phyloP scores from a whole-genome alignment of 2,329 filamentous ascomycete species.

The Aspergillus sp. region DNA sequence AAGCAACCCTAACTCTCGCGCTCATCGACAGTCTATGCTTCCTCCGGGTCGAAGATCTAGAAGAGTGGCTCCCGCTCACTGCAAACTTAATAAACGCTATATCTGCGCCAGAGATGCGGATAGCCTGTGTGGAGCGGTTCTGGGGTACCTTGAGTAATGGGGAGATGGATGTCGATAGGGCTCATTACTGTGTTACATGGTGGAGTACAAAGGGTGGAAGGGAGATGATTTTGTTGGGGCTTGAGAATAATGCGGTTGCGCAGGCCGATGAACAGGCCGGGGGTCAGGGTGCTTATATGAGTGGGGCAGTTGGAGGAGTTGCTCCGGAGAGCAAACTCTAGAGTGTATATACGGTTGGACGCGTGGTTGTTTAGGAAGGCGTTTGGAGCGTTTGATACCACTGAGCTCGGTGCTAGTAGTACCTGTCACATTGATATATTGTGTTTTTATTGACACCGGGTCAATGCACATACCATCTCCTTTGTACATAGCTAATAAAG shows the following conservation, averaged over 20 bases:
- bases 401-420: neutral
- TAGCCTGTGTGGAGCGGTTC: constrained; percentile 67
- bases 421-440: neutral
- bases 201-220: constrained; percentile 70
- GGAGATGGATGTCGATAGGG: constrained; percentile 85
- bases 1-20: constrained; percentile 72
- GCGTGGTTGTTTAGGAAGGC: neutral
- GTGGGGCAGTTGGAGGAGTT: constrained; percentile 49
- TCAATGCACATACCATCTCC: neutral
- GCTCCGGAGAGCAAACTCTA: constrained; percentile 51
- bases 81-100: constrained; percentile 68
- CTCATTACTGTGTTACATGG: constrained; percentile 77
- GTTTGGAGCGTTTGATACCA: constrained; percentile 16
- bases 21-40: constrained; percentile 77
- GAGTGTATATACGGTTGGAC: neutral
- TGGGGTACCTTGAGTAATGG: constrained; percentile 77
- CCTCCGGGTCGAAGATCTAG: constrained; percentile 66
- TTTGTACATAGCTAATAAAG: neutral
- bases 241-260: constrained; percentile 14
- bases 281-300: constrained; percentile 51
- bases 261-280: constrained; percentile 15
- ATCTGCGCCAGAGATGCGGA: constrained; percentile 60
- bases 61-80: constrained; percentile 76
- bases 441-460: neutral
- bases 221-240: constrained; percentile 54